Base-by-base conservation (phyloP, 352 stramenopile genomes). In the Pythium rhizo-oryzae region DNA sequence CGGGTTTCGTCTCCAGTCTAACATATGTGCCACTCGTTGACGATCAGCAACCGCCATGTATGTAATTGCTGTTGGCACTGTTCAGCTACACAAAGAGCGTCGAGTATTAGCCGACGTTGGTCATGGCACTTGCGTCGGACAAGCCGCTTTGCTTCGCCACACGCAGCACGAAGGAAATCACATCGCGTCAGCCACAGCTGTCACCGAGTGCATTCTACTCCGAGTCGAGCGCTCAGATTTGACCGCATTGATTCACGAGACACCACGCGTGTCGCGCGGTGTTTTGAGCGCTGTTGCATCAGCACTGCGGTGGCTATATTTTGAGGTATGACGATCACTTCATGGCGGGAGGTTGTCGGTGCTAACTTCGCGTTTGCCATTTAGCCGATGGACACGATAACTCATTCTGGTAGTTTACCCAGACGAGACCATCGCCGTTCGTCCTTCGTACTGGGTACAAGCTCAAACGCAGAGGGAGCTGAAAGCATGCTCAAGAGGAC, bases 271-370 rank as follows among this genome's bases (percentile, higher is more conserved):
- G 4, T 92, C 88, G 0, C 68, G 82, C 65, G 88, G 88, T 21
- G 86, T 94, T n/a, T 61, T 96, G 5, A 90, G 92, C 55, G 84
- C 87, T 0, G 83, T 96, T 23, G 87, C 86, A 2, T 93, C 84
- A 0, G 81, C 87, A 9, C 65, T 96, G 37, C 81, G 83, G 11
- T 87, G 84, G 70, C 68, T 93, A 8, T 96, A 94, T 53, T 91
- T 91, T 49, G 81, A 93, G 78, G 84, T 92, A 76, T 55, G 72
- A 8, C 6, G 8, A 16, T n/a, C 5, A 6, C 16, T 25, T 4
- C 0, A 47, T 47, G 58, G 0, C 5, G 23, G 19, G 39, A n/a
- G 3, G 13, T n/a, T 16, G 28, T 6, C 28, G 28, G 28, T 33
- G 28, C 39, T 56, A 37, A 61, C 51, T 8, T 11, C 2, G 21